Evolutionary conservation across 257 asterid genomes (phyloP).

Genomic region (Nicotiana tabacum): DNA sequence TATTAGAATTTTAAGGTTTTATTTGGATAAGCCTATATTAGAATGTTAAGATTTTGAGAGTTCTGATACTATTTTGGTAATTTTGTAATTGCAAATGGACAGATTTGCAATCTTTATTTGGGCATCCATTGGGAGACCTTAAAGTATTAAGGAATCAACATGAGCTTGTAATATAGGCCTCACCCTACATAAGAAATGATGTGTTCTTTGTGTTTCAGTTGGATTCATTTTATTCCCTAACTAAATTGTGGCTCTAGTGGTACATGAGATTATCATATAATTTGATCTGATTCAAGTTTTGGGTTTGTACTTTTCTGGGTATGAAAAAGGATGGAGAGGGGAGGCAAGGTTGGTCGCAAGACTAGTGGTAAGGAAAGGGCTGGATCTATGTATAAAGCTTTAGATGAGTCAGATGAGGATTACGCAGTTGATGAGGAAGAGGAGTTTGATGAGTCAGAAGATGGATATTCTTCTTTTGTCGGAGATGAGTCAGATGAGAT

Average conservation of each 20-base stretch:
- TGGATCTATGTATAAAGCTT: conserved; percentile 9
- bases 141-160: background rate
- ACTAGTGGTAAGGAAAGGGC: conserved; percentile 6
- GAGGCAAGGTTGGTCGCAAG: conserved; percentile 1
- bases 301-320: conserved; percentile 13
- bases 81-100: background rate
- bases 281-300: conserved; percentile 16
- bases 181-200: background rate
- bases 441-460: conserved; percentile 52
- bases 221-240: background rate
- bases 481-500: conserved; percentile 70
- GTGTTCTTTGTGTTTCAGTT: conserved; percentile 2
- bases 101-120: background rate
- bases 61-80: background rate
- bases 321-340: conserved; percentile 36
- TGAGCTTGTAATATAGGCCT: background rate
- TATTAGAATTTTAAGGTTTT: background rate
- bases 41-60: background rate
- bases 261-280: conserved; percentile 1
- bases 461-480: conserved; percentile 64
- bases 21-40: background rate
- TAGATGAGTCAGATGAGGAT: conserved; percentile 31
- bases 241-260: background rate
- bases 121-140: background rate
- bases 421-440: conserved; percentile 59